Percentiles rank a stretch among this genome's conserved stretches.
Conservation (phyloP, 805 yeast genomes). For the Lachancea kluyveri region DNA sequence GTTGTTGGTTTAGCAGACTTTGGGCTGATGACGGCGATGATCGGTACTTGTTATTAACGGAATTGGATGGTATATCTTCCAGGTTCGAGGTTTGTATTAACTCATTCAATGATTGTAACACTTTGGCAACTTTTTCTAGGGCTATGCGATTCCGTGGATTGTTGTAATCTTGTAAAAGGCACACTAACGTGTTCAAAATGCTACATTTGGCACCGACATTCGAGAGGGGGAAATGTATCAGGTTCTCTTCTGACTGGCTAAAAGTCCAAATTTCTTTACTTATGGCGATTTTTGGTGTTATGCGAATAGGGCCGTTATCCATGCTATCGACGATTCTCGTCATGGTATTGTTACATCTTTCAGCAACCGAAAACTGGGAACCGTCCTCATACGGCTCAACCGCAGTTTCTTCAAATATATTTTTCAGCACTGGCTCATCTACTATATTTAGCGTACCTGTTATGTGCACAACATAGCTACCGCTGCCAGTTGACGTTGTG, state of each 20-base stretch:
- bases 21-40: no score
- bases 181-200: slow-evolving; percentile 10
- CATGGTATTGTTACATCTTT: slow-evolving; percentile 9
- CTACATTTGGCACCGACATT: slow-evolving; percentile 17
- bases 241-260: slow-evolving; percentile 6
- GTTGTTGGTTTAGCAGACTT: no score
- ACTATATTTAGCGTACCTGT: no score
- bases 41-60: no score
- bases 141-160: slow-evolving; percentile 3
- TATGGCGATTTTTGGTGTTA: slow-evolving; percentile 9
- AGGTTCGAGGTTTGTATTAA: slow-evolving; percentile 6
- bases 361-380: slow-evolving; percentile 6
- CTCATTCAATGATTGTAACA: slow-evolving; percentile 11
- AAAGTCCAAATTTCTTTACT: slow-evolving; percentile 12
- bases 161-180: slow-evolving; percentile 9
- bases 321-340: slow-evolving; percentile 11
- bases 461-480: no score
- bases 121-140: slow-evolving; percentile 6
- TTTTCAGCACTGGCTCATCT: no score
- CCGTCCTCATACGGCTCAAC: slow-evolving; percentile 2
- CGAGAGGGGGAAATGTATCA: slow-evolving; percentile 11
- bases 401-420: no score
- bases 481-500: no score
- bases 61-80: no score
- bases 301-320: slow-evolving; percentile 8